Percentiles rank a stretch among this genome's conserved stretches.
phyloP scores from a whole-genome alignment of 2,329 filamentous ascomycete genomes.

The Cercospora zeina region DNA sequence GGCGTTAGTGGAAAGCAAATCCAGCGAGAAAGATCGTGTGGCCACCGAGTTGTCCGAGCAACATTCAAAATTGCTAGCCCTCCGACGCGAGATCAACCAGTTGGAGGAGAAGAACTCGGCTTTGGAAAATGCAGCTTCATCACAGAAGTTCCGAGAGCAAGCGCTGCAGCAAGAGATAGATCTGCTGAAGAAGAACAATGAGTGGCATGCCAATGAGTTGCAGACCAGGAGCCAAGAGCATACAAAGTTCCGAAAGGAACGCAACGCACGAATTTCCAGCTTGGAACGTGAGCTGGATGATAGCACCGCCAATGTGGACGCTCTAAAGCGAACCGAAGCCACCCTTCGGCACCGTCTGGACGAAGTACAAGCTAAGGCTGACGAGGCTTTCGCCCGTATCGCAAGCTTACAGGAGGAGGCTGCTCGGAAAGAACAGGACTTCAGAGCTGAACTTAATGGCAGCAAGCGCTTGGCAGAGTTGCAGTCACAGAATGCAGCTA shows the following conservation, averaged over 20 bases:
- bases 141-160: constrained; percentile 86
- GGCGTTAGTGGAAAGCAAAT: constrained; percentile 85
- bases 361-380: constrained; percentile 80
- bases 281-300: constrained; percentile 89
- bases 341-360: constrained; percentile 78
- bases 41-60: constrained; percentile 83
- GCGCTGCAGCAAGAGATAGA: constrained; percentile 87
- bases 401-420: constrained; percentile 84
- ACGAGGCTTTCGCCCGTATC: constrained; percentile 77
- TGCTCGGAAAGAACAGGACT: constrained; percentile 78
- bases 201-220: constrained; percentile 89
- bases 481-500: constrained; percentile 72
- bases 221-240: constrained; percentile 87
- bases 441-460: constrained; percentile 81
- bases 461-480: constrained; percentile 78
- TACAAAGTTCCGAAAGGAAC: constrained; percentile 90
- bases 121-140: constrained; percentile 75
- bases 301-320: constrained; percentile 71
- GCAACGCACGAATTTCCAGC: constrained; percentile 82
- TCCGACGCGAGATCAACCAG: constrained; percentile 76
- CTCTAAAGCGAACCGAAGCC: constrained; percentile 75
- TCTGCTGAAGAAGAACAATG: constrained; percentile 81
- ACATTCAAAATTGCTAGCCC: constrained; percentile 81
- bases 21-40: constrained; percentile 78
- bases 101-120: constrained; percentile 83